These are phyloP conservation scores for Arthromyces matolae DNA, from an alignment of 768 basidiomycete genomes.

Conservation along the genomic window DNA sequence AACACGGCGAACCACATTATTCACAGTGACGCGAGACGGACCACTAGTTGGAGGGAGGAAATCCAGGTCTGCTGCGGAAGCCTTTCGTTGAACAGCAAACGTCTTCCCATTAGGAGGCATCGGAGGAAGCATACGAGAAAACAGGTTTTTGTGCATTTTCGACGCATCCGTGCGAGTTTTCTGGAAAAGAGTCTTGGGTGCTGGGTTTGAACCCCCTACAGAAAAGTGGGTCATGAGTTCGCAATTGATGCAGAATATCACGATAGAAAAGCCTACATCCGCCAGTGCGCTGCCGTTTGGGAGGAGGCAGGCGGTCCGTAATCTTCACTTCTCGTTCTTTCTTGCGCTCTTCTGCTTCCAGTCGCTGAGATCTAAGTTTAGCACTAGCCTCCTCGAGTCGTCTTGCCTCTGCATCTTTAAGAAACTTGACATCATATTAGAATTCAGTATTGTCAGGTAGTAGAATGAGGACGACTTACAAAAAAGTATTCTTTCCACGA, in stretches of 20 bases:
- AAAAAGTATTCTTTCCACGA: slow-evolving; percentile 72
- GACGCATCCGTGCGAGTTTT: slow-evolving; percentile 71
- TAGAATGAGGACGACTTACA: slow-evolving; percentile 36
- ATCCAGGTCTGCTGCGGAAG: slow-evolving; percentile 31
- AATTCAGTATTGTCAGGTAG: slow-evolving; percentile 10
- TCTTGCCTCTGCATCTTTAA: slow-evolving; percentile 56
- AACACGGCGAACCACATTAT: slow-evolving; percentile 41
- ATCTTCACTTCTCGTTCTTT: slow-evolving; percentile 73
- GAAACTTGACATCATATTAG: slow-evolving; percentile 32
- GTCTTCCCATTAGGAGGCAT: slow-evolving; percentile 43
- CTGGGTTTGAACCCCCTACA: slow-evolving; percentile 34
- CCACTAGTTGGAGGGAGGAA: slow-evolving; percentile 27
- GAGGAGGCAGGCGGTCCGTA: slow-evolving; percentile 64
- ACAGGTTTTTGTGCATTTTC: slow-evolving; percentile 61
- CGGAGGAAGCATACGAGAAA: slow-evolving; percentile 51
- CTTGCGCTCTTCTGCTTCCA: slow-evolving; percentile 71
- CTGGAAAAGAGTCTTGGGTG: slow-evolving; percentile 71
- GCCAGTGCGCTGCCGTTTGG: slow-evolving; percentile 51
- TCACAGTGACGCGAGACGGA: slow-evolving; percentile 48
- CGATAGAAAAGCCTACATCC: slow-evolving; percentile 44
- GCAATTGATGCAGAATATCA: slow-evolving; percentile 7
- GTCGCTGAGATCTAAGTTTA: slow-evolving; percentile 61
- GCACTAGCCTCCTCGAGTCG: slow-evolving; percentile 61
- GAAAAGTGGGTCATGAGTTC: slow-evolving; percentile 7
- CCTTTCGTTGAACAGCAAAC: slow-evolving; percentile 37